Base-by-base conservation (phyloP, 2,329 filamentous ascomycete species). In the Teratosphaeria gauchensis region DNA sequence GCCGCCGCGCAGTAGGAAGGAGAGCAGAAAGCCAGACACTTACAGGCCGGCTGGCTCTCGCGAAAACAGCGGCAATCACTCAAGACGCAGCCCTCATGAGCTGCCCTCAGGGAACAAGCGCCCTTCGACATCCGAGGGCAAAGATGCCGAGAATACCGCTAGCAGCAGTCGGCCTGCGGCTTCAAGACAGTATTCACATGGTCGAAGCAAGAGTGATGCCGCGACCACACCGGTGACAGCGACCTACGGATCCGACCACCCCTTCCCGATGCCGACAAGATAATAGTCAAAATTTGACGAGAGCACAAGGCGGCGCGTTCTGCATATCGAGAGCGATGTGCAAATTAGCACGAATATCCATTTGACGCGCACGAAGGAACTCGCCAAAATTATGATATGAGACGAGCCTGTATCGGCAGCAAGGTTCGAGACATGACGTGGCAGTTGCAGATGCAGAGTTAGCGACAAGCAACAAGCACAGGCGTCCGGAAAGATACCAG, bases 1-100 rank as follows among this genome's bases (percentile, higher is more conserved):
- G 56, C 56, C 53, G 32, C 63, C 52, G 28, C 52, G 52, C 14
- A 35, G 62, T 53, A 53, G 56, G n/a, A 54, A 51, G 14, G 64
- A 68, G 48, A 62, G 61, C 54, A 53, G 38, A 11, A 62, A 63
- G 55, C 64, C 67, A 19, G 58, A 57, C 53, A 67, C 65, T 1
- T 68, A 68, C 55, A 55, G 63, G 12, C 65, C 66, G 19, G 61
- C 60, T 19, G 66, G 64, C 28, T 24, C 51, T 1, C 56, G 56
- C 19, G 42, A 53, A 52, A 31, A 57, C 52, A 48, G 48, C 57
- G 31, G 42, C 53, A 30, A n/a, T n/a, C 42, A 19, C 21, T n/a
- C 21, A 11, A 21, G 8, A 24, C 56, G 24, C 51, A 33, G 28
- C 32, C 16, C 24, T 19, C 11, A 35, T 35, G 31, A 48, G 19